Percentiles rank a stretch among this genome's conserved stretches.
Conservation (phyloP, 345 rosid genomes). For the Odontarrhena argentea region DNA sequence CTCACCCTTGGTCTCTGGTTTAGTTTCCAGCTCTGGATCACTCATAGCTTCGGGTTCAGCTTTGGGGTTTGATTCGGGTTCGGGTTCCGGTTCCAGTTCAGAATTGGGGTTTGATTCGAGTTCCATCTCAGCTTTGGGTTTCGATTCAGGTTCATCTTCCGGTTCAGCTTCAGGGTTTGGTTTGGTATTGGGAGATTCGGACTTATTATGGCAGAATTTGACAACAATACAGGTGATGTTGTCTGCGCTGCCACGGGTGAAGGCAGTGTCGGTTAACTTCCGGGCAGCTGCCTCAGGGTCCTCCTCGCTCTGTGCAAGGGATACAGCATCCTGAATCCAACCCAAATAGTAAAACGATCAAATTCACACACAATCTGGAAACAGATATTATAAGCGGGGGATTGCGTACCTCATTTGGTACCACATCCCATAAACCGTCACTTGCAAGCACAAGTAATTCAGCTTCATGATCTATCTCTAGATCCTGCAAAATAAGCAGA, state of each 20-base stretch:
- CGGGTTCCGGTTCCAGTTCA: constrained; percentile 27
- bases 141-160: constrained; percentile 11
- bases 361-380: background rate
- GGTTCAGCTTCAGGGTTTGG: constrained; percentile 10
- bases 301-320: constrained; percentile 71
- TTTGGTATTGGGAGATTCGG: constrained; percentile 38
- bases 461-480: constrained; percentile 66
- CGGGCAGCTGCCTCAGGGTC: constrained; percentile 84
- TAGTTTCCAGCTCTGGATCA: constrained; percentile 8
- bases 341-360: background rate
- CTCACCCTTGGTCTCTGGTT: constrained; percentile 34
- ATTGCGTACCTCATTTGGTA: constrained; percentile 73
- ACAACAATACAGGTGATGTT: constrained; percentile 97
- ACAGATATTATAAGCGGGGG: constrained; percentile 12
- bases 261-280: constrained; percentile 84
- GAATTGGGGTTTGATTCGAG: constrained; percentile 17
- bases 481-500: constrained; percentile 58
- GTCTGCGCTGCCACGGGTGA: constrained; percentile 87
- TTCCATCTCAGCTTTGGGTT: constrained; percentile 12
- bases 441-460: constrained; percentile 94
- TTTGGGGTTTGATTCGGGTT: background rate
- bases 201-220: constrained; percentile 61
- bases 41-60: background rate
- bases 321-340: constrained; percentile 76
- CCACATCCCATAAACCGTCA: constrained; percentile 98